Evolutionary conservation across 352 stramenopile genomes (phyloP).

Genomic region (Globisporangium ultimum): DNA sequence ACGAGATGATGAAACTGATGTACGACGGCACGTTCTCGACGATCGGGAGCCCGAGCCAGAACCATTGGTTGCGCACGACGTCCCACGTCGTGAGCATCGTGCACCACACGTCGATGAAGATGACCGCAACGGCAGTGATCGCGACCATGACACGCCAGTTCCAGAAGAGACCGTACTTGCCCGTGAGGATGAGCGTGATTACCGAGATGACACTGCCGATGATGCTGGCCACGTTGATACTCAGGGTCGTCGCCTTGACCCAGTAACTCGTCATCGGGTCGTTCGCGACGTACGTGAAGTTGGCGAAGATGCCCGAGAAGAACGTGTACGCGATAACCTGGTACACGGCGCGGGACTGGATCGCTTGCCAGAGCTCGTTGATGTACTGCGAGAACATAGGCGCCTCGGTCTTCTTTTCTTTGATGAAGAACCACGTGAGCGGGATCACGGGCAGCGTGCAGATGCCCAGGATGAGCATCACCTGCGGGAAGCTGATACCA

Average conservation of each 20-base stretch:
- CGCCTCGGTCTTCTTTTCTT: constrained; percentile 16
- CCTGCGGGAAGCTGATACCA: constrained; percentile 8
- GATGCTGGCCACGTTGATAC: constrained; percentile 13
- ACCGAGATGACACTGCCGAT: constrained; percentile 7
- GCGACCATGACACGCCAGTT: constrained; percentile 22
- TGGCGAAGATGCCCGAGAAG: constrained; percentile 16
- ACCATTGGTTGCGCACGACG: constrained; percentile 24
- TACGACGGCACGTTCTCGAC: constrained; percentile 17
- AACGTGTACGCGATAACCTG: constrained; percentile 16
- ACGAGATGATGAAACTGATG: constrained; percentile 26
- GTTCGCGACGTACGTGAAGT: constrained; percentile 15
- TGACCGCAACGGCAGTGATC: constrained; percentile 9
- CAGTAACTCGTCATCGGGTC: constrained; percentile 18
- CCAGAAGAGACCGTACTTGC: constrained; percentile 24
- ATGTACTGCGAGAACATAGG: constrained; percentile 18
- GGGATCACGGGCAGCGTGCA: constrained; percentile 17
- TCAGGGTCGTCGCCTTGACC: constrained; percentile 11
- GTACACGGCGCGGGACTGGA: constrained; percentile 25
- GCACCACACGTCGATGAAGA: constrained; percentile 16
- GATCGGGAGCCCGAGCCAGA: constrained; percentile 22
- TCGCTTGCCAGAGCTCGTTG: constrained; percentile 13
- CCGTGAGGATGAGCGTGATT: constrained; percentile 13
- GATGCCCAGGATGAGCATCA: constrained; percentile 13
- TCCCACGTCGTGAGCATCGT: constrained; percentile 23
- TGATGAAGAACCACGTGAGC: constrained; percentile 21